Evolutionary conservation across 345 rosid genomes (phyloP), one percentile per base, ranked within the genome.

Genomic region (Hypericum androsaemum): DNA sequence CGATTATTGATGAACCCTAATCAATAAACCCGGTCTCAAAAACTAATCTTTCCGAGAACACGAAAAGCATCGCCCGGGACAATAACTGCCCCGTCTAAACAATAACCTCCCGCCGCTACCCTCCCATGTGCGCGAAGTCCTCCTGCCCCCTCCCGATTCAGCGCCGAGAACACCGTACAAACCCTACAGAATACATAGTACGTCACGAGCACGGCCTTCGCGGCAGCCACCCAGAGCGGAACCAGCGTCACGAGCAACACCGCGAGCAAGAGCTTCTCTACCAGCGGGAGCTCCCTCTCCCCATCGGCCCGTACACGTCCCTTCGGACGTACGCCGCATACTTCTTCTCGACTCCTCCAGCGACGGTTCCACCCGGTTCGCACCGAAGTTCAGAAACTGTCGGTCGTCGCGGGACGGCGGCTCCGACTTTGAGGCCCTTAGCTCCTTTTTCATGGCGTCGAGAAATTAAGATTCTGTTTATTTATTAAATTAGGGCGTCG

Each of bases 1-100:
- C n/a, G n/a, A n/a, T n/a, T n/a, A n/a, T n/a, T n/a, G n/a, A n/a
- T n/a, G n/a, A n/a, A n/a, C 83, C 3, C 45, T 71, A 68, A 92
- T 85, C 90, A 85, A 74, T 83, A 88, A 69, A 92, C 28, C 98
- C 98, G n/a, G n/a, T n/a, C n/a, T n/a, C n/a, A n/a, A n/a, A n/a
- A n/a, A n/a, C n/a, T n/a, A n/a, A n/a, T n/a, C n/a, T n/a, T n/a
- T n/a, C n/a, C n/a, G n/a, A n/a, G n/a, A 88, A 59, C 8, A 92
- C 72, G 61, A 83, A 85, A 60, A 92, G 89, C 74, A 92, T 49
- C n/a, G 57, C 54, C 66, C 98, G 74, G 1, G 87, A 72, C 8
- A 85, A 63, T 46, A 92, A 76, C 74, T 80, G 75, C 51, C 98
- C 98, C 44, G 58, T 74, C 40, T 42, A 47, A 3, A 92, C 81